Evolutionary conservation across 306 rosid genomes (phyloP), one percentile per base, ranked within the genome.

Genomic region (Vicia villosa): DNA sequence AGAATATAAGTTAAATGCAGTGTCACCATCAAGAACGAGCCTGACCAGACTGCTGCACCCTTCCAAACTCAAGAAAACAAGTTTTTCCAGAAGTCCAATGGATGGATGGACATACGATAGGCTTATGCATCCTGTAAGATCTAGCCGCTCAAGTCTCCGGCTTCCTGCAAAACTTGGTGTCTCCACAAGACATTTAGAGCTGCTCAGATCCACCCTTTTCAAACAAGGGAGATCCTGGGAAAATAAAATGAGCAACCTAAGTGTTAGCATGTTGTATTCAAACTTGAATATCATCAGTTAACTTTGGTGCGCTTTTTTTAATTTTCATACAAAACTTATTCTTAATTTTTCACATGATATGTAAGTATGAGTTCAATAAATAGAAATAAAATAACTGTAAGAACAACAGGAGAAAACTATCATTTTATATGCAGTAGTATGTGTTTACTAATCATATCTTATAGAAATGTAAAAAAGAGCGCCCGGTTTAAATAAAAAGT

Each of bases 121-220:
- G 24, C 36, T 72, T 13, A 42, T 59, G 28, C 69, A 72, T 46
- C 76, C 76, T 13, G 69, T 45, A 32, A 72, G 5, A 72, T 72
- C 69, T 60, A 72, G 40, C 51, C 41, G 19, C 34, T 72, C 43
- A 32, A 72, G 61, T 17, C 26, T 36, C 22, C n/a, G 52, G 32
- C 51, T 8, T 7, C 76, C 37, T 1, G 13, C 17, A 60, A 72
- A 72, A 46, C 34, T 72, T 13, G 76, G 69, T 0, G 69, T 72
- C 38, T 60, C 61, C 21, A 36, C 4, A 36, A 72, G 69, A 46
- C 14, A 14, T 32, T 60, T 72, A 3, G 68, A 72, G 51, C 60
- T 72, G 68, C 68, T 59, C 28, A 71, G 4, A 47, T 72, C 69
- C 26, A 72, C 12, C 58, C 50, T 72, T 62, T 36, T 47, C 52